Percentiles rank a stretch among this genome's conserved stretches.
phyloP scores from a whole-genome alignment of 1,284 basidiomycete genomes.

The Ceratobasidium theobromae region DNA sequence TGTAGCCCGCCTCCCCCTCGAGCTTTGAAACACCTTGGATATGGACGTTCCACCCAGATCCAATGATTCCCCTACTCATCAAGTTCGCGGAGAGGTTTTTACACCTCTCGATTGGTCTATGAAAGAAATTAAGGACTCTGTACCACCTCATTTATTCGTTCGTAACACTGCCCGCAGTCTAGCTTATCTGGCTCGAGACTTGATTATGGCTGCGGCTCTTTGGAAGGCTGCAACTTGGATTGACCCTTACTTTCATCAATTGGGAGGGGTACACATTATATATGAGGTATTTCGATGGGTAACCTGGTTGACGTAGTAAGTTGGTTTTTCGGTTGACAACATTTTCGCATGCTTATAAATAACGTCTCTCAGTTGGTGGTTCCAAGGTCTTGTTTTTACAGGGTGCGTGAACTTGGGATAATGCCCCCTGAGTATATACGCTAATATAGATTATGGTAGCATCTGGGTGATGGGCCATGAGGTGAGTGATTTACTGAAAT shows the following conservation, averaged over 20 bases:
- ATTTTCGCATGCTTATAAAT: background rate
- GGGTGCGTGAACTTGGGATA: slow-evolving; percentile 1
- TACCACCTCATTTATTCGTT: slow-evolving; percentile 53
- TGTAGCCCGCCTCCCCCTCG: background rate
- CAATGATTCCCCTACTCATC: background rate
- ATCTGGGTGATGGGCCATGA: slow-evolving; percentile 67
- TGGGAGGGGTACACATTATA: slow-evolving; percentile 36
- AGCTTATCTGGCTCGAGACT: slow-evolving; percentile 50
- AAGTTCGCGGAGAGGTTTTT: background rate
- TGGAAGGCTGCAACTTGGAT: slow-evolving; percentile 53
- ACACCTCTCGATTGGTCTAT: slow-evolving; percentile 42
- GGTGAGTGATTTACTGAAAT: slow-evolving; percentile 44
- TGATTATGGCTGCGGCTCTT: slow-evolving; percentile 49
- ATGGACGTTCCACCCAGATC: background rate
- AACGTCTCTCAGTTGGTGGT: slow-evolving; percentile 54
- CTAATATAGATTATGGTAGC: slow-evolving; percentile 43
- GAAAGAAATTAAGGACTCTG: slow-evolving; percentile 56
- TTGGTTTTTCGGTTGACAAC: background rate
- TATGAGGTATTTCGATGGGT: slow-evolving; percentile 47
- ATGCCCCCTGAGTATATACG: background rate
- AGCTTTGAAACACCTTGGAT: too few relatives aligned
- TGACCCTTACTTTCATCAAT: slow-evolving; percentile 48
- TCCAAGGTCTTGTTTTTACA: slow-evolving; percentile 56
- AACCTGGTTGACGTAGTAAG: slow-evolving; percentile 43
- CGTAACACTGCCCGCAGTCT: slow-evolving; percentile 47